phyloP scores from a whole-genome alignment of 805 yeast genomes.

The Sugiyamaella smithiae region DNA sequence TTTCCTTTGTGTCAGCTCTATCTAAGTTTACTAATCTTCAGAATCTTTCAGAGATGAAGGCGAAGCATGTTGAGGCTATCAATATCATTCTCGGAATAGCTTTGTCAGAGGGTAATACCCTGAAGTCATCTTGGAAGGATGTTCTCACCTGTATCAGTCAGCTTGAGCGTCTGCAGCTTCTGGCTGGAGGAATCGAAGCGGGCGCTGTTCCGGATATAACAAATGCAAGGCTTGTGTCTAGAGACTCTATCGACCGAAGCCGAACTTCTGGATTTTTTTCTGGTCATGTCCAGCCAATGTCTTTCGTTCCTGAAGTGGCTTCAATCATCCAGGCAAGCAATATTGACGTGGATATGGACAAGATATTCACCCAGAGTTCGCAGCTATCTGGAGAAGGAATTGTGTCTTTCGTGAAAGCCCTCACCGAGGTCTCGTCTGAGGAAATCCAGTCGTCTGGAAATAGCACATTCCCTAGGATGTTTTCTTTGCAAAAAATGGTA shows the following conservation, averaged over 20 bases:
- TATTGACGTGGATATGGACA: slow-evolving; percentile 61
- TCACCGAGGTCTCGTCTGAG: slow-evolving; percentile 81
- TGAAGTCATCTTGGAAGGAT: slow-evolving; percentile 80
- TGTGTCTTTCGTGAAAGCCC: slow-evolving; percentile 79
- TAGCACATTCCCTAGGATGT: slow-evolving; percentile 81
- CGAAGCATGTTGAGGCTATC: slow-evolving; percentile 80
- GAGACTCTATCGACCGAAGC: slow-evolving; percentile 19
- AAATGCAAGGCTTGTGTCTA: slow-evolving; percentile 63
- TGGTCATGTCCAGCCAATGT: slow-evolving; percentile 4
- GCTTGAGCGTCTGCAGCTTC: slow-evolving; percentile 82
- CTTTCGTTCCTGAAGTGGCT: slow-evolving; percentile 30
- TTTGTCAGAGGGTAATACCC: slow-evolving; percentile 69
- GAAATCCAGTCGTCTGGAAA: slow-evolving; percentile 88
- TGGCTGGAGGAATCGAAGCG: slow-evolving; percentile 84
- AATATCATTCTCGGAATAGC: slow-evolving; percentile 72
- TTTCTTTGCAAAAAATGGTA: slow-evolving; percentile 90
- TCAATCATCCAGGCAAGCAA: slow-evolving; percentile 35
- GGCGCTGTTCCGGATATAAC: slow-evolving; percentile 82
- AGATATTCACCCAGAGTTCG: slow-evolving; percentile 79
- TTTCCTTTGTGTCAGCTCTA: slow-evolving; percentile 85
- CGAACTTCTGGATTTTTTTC: slow-evolving; percentile 22
- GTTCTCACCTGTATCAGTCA: slow-evolving; percentile 81
- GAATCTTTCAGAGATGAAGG: slow-evolving; percentile 71
- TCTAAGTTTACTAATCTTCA: slow-evolving; percentile 81
- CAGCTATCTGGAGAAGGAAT: slow-evolving; percentile 80